Percentiles rank a stretch among this genome's conserved stretches.
These are phyloP conservation scores for Miamiensis avidus DNA, from an alignment of 169 alveolate genomes.

Conservation along the genomic window DNA sequence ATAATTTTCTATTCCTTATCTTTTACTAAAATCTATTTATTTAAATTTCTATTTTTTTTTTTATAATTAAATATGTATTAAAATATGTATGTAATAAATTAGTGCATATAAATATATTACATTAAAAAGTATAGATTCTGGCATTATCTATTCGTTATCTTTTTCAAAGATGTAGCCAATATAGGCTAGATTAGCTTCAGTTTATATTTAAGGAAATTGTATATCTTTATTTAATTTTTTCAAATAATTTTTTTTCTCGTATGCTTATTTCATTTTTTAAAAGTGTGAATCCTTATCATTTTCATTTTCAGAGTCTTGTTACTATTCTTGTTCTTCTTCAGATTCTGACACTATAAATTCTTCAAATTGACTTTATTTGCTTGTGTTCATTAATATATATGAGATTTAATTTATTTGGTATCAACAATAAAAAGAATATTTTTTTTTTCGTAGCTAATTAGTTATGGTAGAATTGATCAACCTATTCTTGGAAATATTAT, in stretches of 20 bases:
- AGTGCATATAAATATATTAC: background rate
- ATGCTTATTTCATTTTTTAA: background rate
- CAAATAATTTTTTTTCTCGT: background rate
- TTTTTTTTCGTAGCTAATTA: too few relatives aligned
- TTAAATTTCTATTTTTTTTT: background rate
- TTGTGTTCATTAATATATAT: too few relatives aligned
- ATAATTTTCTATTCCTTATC: background rate
- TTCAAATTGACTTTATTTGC: too few relatives aligned
- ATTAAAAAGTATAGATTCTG: background rate
- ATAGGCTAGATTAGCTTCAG: background rate
- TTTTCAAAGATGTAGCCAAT: background rate
- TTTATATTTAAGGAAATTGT: too few relatives aligned
- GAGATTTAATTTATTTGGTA: too few relatives aligned
- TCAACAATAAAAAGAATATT: too few relatives aligned
- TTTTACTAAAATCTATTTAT: too few relatives aligned
- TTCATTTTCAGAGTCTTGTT: too few relatives aligned
- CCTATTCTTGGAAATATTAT: too few relatives aligned
- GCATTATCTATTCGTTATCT: background rate
- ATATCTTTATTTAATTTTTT: background rate
- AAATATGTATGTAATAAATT: too few relatives aligned
- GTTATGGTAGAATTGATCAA: too few relatives aligned
- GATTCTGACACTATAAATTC: background rate
- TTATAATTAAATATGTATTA: background rate
- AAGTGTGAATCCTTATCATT: background rate
- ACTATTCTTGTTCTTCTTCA: background rate